These are phyloP conservation scores for Ascochyta fabae DNA, from an alignment of 2,329 filamentous ascomycete species.

Conservation along the genomic window DNA sequence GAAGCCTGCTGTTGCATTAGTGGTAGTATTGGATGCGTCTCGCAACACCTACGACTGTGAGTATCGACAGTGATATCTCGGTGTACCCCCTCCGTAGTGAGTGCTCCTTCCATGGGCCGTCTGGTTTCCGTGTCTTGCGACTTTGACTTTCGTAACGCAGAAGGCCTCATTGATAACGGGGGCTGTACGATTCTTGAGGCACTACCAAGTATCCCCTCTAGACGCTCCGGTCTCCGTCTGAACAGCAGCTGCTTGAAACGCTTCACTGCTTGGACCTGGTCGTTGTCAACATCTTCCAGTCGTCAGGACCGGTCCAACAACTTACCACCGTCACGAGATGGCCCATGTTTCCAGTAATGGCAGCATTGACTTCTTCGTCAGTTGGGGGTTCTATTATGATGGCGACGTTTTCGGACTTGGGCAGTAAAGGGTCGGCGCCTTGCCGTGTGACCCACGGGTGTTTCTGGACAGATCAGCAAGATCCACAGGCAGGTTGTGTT, in stretches of 20 bases:
- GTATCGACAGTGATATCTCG: conserved; percentile 51
- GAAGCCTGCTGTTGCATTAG: conserved; percentile 10
- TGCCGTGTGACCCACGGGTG: conserved; percentile 92
- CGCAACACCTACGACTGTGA: conserved; percentile 25
- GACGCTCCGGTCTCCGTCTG: conserved; percentile 59
- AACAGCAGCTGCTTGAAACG: conserved; percentile 81
- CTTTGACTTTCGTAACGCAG: conserved; percentile 52
- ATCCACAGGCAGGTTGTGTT: neutral
- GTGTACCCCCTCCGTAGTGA: conserved; percentile 63
- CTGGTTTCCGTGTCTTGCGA: conserved; percentile 62
- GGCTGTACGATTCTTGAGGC: conserved; percentile 65
- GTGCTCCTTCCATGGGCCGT: conserved; percentile 55
- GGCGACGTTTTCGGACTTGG: conserved; percentile 84
- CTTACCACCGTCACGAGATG: conserved; percentile 81
- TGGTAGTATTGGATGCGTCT: no score
- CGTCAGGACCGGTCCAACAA: neutral
- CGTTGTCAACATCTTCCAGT: conserved; percentile 6
- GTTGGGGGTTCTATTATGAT: conserved; percentile 83
- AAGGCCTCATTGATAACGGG: conserved; percentile 59
- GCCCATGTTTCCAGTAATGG: conserved; percentile 88
- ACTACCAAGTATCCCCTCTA: conserved; percentile 66
- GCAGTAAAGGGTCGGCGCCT: conserved; percentile 78
- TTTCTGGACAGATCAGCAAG: conserved; percentile 61
- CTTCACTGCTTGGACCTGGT: conserved; percentile 84
- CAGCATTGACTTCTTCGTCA: conserved; percentile 85